These are phyloP conservation scores for Penicillium griseofulvum DNA, from an alignment of 2,329 filamentous ascomycete species.

Conservation along the genomic window DNA sequence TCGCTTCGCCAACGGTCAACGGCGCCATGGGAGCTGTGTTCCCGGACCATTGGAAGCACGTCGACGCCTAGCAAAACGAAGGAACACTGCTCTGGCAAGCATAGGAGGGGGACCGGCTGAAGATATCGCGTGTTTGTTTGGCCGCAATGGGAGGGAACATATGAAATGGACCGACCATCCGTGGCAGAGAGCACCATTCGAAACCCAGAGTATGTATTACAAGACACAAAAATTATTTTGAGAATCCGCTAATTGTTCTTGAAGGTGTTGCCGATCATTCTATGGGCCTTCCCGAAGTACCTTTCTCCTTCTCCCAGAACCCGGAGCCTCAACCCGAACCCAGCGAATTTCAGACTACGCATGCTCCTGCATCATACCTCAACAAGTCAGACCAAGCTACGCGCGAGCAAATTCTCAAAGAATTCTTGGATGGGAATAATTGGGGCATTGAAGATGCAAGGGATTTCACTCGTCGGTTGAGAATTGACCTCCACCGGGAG, in stretches of 20 bases:
- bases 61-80: conserved; percentile 54
- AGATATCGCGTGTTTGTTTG: conserved; percentile 44
- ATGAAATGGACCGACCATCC: conserved; percentile 35
- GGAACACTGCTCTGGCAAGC: conserved; percentile 52
- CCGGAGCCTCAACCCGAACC: conserved; percentile 8
- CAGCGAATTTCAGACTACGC: conserved; percentile 4
- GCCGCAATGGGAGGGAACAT: conserved; percentile 40
- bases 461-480: conserved; percentile 26
- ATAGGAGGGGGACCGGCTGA: conserved; percentile 29
- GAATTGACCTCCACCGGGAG: conserved; percentile 35
- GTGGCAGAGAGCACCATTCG: conserved; percentile 23
- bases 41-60: conserved; percentile 63
- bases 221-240: neutral
- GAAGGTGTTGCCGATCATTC: conserved; percentile 24
- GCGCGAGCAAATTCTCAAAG: conserved; percentile 14
- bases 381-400: neutral
- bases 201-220: conserved; percentile 24
- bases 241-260: neutral
- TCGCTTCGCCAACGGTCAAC: conserved; percentile 45
- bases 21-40: conserved; percentile 59
- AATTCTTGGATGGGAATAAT: conserved; percentile 17
- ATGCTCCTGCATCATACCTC: neutral
- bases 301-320: conserved; percentile 22
- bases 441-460: conserved; percentile 30
- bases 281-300: conserved; percentile 14